These are phyloP conservation scores for Termitomyces sp. DNA, from an alignment of 768 basidiomycete species.

Conservation along the genomic window DNA sequence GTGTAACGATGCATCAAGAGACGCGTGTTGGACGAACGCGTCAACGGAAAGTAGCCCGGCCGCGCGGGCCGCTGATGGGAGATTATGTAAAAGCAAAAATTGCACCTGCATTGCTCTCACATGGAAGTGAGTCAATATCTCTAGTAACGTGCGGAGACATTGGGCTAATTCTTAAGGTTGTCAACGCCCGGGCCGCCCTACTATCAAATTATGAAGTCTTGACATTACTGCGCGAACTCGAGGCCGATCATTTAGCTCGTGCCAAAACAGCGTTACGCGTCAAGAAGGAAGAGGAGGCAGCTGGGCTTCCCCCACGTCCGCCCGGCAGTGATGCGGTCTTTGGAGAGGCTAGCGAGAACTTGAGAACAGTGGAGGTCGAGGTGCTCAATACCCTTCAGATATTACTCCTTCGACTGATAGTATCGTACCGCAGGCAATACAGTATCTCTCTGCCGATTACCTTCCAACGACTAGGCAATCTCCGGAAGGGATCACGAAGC, in stretches of 20 bases:
- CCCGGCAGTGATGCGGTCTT: conserved; percentile 4
- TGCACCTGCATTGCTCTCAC: neutral
- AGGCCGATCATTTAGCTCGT: conserved; percentile 65
- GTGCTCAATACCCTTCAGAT: conserved; percentile 26
- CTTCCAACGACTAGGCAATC: conserved; percentile 68
- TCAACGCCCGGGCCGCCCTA: conserved; percentile 71
- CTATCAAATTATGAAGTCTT: conserved; percentile 89
- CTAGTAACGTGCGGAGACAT: neutral
- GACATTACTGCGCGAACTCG: conserved; percentile 67
- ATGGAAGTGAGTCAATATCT: conserved; percentile 4
- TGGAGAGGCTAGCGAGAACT: conserved; percentile 65
- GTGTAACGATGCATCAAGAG: neutral
- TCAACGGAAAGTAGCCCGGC: neutral
- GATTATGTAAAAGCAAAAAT: conserved; percentile 4
- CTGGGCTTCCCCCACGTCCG: conserved; percentile 22
- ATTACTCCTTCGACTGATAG: neutral
- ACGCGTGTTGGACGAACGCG: neutral
- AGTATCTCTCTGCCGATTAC: conserved; percentile 73
- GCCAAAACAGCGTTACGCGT: conserved; percentile 66
- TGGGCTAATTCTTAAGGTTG: conserved; percentile 36
- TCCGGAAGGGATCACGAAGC: conserved; percentile 52
- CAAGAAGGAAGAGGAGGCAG: conserved; percentile 71
- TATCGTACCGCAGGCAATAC: conserved; percentile 59
- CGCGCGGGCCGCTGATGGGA: neutral
- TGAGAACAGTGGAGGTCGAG: conserved; percentile 85